Evolutionary conservation across 805 yeast genomes (phyloP).

Genomic region (Pichia occidentalis): DNA sequence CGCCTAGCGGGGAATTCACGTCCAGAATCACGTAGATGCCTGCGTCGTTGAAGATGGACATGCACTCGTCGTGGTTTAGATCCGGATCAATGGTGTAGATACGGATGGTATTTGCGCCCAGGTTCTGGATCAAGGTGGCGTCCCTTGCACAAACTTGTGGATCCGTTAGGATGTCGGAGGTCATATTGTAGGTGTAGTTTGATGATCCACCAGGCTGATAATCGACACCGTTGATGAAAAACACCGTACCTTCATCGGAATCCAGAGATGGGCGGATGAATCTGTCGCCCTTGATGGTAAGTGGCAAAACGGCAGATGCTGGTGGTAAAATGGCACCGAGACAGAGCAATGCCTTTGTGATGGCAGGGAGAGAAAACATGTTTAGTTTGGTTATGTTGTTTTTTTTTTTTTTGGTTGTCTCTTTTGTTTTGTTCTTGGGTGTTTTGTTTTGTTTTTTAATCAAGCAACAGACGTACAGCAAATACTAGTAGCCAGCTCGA

Average conservation of each 20-base stretch:
- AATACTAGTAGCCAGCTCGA: too few species aligned
- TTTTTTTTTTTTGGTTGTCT: neutral
- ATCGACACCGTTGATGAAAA: slow-evolving; percentile 80
- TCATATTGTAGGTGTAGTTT: slow-evolving; percentile 32
- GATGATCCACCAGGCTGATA: slow-evolving; percentile 95
- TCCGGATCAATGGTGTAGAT: slow-evolving; percentile 81
- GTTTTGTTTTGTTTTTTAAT: too few species aligned
- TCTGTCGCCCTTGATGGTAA: slow-evolving; percentile 48
- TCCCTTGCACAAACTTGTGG: slow-evolving; percentile 71
- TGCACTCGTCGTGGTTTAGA: slow-evolving; percentile 82
- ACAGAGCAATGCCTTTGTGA: slow-evolving; percentile 7
- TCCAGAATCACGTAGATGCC: slow-evolving; percentile 87
- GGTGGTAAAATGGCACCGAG: slow-evolving; percentile 11
- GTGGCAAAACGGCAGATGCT: slow-evolving; percentile 46
- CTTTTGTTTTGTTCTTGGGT: too few species aligned
- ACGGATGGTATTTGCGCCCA: slow-evolving; percentile 77
- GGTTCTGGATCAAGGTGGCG: slow-evolving; percentile 65
- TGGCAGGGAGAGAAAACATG: slow-evolving; percentile 1
- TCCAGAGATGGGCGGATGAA: slow-evolving; percentile 48
- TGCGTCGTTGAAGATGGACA: slow-evolving; percentile 81
- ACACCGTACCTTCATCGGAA: slow-evolving; percentile 45
- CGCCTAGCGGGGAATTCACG: slow-evolving; percentile 66
- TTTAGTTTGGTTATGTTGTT: neutral
- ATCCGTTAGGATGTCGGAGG: slow-evolving; percentile 64
- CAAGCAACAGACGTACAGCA: too few species aligned